These are phyloP conservation scores for Backusella sp. DNA, from an alignment of 192 early-diverging fungal species.

Conservation along the genomic window DNA sequence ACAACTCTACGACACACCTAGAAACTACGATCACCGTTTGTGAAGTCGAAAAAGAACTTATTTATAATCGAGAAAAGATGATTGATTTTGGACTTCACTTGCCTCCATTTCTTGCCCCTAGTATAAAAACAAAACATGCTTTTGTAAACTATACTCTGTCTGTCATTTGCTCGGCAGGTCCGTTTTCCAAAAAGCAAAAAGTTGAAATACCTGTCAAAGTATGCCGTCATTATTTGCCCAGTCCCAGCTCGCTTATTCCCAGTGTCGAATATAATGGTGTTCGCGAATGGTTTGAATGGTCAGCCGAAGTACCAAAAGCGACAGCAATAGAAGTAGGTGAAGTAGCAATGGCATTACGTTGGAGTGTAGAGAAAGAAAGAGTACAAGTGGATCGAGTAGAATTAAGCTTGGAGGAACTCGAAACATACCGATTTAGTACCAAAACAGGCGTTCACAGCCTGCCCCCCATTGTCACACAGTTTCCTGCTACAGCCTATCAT, in stretches of 20 bases:
- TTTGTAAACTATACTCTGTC: slow-evolving; percentile 31
- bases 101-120: slow-evolving; percentile 27
- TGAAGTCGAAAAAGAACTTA: slow-evolving; percentile 38
- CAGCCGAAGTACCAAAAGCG: slow-evolving; percentile 33
- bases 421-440: slow-evolving; percentile 26
- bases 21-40: slow-evolving; percentile 27
- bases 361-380: slow-evolving; percentile 37
- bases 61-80: slow-evolving; percentile 19
- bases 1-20: slow-evolving; percentile 3
- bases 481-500: slow-evolving; percentile 28
- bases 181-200: slow-evolving; percentile 29
- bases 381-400: slow-evolving; percentile 28
- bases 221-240: slow-evolving; percentile 34
- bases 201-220: slow-evolving; percentile 25
- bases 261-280: slow-evolving; percentile 20
- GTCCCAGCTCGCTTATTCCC: slow-evolving; percentile 30
- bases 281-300: slow-evolving; percentile 35
- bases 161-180: slow-evolving; percentile 28
- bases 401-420: slow-evolving; percentile 29
- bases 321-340: slow-evolving; percentile 34
- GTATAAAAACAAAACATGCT: slow-evolving; percentile 31
- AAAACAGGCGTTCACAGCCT: slow-evolving; percentile 23
- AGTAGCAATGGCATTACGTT: slow-evolving; percentile 24
- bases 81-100: slow-evolving; percentile 39
- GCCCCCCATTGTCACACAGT: slow-evolving; percentile 20